Evolutionary conservation across 2,329 filamentous ascomycete genomes (phyloP), one percentile per base, ranked within the genome.

Genomic region (Penicillium palitans): DNA sequence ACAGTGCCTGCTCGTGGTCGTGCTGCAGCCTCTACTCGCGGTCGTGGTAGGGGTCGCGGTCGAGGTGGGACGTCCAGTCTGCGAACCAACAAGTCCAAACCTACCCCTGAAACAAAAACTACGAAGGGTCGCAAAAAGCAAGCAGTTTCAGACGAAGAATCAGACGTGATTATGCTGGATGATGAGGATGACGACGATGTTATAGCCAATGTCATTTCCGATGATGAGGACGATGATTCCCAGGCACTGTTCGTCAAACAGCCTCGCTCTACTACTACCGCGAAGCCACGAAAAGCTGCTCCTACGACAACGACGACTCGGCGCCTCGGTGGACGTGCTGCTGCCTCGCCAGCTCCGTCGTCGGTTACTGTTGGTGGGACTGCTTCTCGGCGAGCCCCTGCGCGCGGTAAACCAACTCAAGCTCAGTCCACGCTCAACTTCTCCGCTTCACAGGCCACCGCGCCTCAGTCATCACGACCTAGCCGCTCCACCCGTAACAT

Each of bases 1-100:
- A 76, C 76, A 2, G 69, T 71, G 53, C 63, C 65, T 58, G 50
- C 63, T 62, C 63, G 61, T 55, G 66, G 68, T 21, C 61, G 71
- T 42, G 68, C 74, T 3, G 61, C 75, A 21, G 76, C 74, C 51
- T 72, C 78, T 29, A 72, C 76, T 21, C 76, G 79, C 57, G 82
- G 81, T 25, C 76, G 82, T 54, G 79, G 80, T 13, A 71, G 78
- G 39, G 78, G 79, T 17, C 70, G 77, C 33, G 78, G 78, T 24
- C 68, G 78, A 53, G 76, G 80, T 29, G 72, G 79, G 52, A 71
- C 79, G 48, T 69, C 76, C 7, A 73, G 68, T n/a, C 57, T 71
- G 5, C 65, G 73, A 13, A 59, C 52, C 12, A 73, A 74, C 41
- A 76, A 73, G 24, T 57, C 68, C 24, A 65, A 68, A 39, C 62